Conservation (phyloP, 202 grass and related monocot genomes). For the Panicum hallii region DNA sequence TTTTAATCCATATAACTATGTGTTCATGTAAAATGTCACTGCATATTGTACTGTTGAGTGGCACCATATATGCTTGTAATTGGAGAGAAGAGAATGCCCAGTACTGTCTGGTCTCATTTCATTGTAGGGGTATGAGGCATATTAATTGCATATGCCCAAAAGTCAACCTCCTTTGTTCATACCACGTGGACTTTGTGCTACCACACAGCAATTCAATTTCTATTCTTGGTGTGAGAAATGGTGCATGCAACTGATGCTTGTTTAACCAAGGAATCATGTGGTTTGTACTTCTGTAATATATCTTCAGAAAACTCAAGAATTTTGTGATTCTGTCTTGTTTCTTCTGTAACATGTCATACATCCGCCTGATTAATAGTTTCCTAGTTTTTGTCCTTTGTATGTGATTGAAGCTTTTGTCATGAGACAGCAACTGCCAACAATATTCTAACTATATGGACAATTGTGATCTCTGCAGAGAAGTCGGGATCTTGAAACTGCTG, state of each 20-base stretch:
- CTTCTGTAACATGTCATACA: neutral
- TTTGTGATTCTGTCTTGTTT: neutral
- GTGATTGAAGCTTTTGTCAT: neutral
- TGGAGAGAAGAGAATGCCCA: constrained; percentile 15
- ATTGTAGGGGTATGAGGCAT: constrained; percentile 6
- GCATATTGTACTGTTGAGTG: constrained; percentile 17
- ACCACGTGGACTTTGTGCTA: constrained; percentile 9
- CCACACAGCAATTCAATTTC: constrained; percentile 5
- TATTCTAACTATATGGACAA: constrained; percentile 31
- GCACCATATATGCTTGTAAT: neutral
- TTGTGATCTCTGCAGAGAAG: constrained; percentile 74
- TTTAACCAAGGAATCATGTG: constrained; percentile 1
- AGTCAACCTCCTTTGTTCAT: constrained; percentile 1
- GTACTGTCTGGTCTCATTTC: neutral
- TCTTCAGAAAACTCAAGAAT: neutral
- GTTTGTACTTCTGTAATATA: neutral
- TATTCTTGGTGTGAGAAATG: neutral
- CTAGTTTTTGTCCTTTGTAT: neutral
- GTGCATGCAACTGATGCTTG: neutral
- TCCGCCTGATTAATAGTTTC: neutral
- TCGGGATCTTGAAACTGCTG: constrained; percentile 74
- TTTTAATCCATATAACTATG: neutral
- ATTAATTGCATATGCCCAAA: neutral
- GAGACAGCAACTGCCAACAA: constrained; percentile 4
- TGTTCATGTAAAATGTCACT: constrained; percentile 11